Base-by-base conservation (phyloP, 176 grass and related monocot species). In the Triticum aestivum region DNA sequence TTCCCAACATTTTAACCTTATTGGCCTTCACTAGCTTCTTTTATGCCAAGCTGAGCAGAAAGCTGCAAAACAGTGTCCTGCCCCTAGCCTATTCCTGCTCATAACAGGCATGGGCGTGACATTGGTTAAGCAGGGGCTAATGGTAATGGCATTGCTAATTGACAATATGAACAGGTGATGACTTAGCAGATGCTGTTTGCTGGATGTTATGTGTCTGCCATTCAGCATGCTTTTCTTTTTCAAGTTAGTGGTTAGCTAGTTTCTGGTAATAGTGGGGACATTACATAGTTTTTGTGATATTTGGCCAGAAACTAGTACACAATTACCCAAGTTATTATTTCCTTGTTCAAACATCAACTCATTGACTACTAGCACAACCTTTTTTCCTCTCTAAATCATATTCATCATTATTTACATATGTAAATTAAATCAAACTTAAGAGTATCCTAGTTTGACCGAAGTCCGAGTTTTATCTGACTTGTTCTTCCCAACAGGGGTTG, bases 401-500 rank as follows among this genome's bases (percentile, higher is more conserved):
- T 76, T 66, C 32, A 82, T 66, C 32, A 61, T 52, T 80, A 33
- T 70, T 26, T 83, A 7, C 61, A 76, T n/a, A 75, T 61, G 23
- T 26, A n/a, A 74, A 2, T 83, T n/a, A 54, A 83, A 27, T 61
- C 17, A 18, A 66, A 37, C 7, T 65, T 21, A n/a, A 58, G 37
- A 45, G 6, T 30, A 23, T 75, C 3, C 0, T 52, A 41, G 3
- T 69, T 37, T 68, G 65, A 63, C 26, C 61, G 0, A 14, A 0
- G 45, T 74, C 1, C 0, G 37, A 41, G 3, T 61, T 47, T 68
- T 44, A 70, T 59, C 62, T 91, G 63, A 76, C 42, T 77, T 78
- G 10, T 8, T 82, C 39, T 73, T 91, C 56, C 39, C 14, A 45
- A 85, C 89, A 99, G 97, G 89, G 97, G 97, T 89, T 99, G 94